Percentiles rank a stretch among this genome's conserved stretches.
Conservation (phyloP, 768 basidiomycete genomes). For the Rossbeevera mucosa region DNA sequence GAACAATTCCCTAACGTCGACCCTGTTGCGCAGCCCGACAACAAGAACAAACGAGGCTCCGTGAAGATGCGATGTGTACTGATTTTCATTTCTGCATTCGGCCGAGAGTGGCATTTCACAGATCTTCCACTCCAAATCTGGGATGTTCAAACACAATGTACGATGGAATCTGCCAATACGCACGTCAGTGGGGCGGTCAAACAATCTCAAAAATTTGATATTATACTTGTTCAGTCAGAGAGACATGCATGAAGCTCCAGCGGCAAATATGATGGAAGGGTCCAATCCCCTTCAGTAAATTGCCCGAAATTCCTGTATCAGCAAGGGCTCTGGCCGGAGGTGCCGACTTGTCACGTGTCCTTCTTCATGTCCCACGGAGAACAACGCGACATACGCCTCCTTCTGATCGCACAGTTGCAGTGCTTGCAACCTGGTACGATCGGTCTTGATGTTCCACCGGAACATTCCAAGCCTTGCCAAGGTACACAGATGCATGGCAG, state of each 20-base stretch:
- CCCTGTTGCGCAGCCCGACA: no score
- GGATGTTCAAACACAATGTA: neutral
- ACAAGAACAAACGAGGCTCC: no score
- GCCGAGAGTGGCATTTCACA: neutral
- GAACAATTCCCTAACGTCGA: neutral
- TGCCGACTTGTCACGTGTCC: neutral
- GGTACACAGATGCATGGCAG: neutral
- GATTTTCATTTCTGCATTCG: neutral
- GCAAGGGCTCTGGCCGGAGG: neutral
- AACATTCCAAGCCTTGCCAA: slow-evolving; percentile 1
- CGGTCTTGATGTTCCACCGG: neutral
- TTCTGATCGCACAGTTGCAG: neutral
- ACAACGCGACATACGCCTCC: no score
- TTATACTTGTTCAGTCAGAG: neutral
- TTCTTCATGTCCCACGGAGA: neutral
- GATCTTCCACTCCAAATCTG: neutral
- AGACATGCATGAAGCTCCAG: neutral
- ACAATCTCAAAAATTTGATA: neutral
- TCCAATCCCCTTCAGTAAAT: neutral
- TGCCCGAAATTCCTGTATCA: neutral
- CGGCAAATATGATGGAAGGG: neutral
- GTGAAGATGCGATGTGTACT: neutral
- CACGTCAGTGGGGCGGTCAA: neutral
- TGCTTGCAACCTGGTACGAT: neutral
- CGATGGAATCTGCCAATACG: neutral